These are phyloP conservation scores for Closterium sp. DNA, from an alignment of 139 green algal species.

Conservation along the genomic window DNA sequence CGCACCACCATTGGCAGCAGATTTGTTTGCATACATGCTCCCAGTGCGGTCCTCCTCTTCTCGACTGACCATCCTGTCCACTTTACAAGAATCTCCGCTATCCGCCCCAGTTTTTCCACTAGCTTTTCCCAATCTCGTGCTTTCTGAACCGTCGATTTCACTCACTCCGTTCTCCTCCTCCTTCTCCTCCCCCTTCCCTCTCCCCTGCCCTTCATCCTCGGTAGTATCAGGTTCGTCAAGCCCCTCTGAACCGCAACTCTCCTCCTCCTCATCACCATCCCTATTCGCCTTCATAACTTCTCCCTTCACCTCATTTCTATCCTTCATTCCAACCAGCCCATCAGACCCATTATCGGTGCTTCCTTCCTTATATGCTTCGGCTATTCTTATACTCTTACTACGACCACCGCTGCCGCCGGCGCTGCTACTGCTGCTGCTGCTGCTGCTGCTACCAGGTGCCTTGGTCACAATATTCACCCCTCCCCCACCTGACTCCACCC, in stretches of 20 bases:
- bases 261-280: background rate
- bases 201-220: background rate
- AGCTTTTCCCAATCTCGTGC: background rate
- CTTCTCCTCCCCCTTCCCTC: background rate
- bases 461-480: background rate
- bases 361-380: background rate
- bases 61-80: background rate
- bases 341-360: background rate
- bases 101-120: background rate
- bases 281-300: background rate
- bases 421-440: background rate
- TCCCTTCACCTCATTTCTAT: background rate
- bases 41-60: background rate
- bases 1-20: background rate
- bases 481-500: no score
- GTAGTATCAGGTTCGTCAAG: background rate
- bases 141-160: background rate
- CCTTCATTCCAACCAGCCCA: background rate
- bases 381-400: background rate
- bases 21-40: background rate
- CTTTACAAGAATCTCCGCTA: background rate
- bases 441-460: background rate
- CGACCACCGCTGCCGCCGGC: background rate
- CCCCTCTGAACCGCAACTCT: background rate
- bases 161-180: background rate